Evolutionary conservation across 2,329 filamentous ascomycete species (phyloP).

Genomic region (Colletotrichum sp.): DNA sequence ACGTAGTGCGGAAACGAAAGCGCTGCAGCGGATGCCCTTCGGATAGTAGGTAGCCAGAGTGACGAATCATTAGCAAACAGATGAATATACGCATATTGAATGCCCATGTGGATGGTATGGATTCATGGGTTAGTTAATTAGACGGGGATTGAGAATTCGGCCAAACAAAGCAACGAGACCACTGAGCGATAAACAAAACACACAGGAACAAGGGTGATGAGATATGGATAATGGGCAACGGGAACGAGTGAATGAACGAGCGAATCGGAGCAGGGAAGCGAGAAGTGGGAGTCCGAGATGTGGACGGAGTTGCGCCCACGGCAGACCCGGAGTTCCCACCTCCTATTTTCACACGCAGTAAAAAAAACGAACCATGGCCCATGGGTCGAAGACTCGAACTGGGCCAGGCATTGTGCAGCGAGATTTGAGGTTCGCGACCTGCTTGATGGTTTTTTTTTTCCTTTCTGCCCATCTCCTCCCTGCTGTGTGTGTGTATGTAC

Average conservation of each 20-base stretch:
- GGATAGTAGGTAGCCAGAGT: neutral
- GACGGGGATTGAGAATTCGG: neutral
- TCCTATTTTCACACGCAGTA: neutral
- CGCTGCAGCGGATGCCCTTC: neutral
- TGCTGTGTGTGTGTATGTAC: neutral
- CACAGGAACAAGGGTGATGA: neutral
- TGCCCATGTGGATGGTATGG: neutral
- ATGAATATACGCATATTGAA: neutral
- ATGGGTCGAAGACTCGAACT: neutral
- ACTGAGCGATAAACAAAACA: neutral
- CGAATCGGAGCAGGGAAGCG: neutral
- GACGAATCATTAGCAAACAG: neutral
- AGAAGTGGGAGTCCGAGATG: neutral
- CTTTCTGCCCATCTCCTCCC: neutral
- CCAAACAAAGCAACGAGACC: neutral
- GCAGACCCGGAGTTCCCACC: slow-evolving; percentile 2
- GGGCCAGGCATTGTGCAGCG: neutral
- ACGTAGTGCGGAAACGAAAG: neutral
- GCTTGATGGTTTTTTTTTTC: neutral
- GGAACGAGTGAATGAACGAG: neutral
- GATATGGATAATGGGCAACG: neutral
- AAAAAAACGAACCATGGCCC: neutral
- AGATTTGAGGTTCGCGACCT: neutral
- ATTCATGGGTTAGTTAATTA: neutral
- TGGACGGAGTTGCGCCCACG: neutral